Percentiles rank a stretch among this genome's conserved stretches.
Evolutionary conservation across 2,329 filamentous ascomycete species (phyloP).

Genomic region (Tolypocladium tropicale): DNA sequence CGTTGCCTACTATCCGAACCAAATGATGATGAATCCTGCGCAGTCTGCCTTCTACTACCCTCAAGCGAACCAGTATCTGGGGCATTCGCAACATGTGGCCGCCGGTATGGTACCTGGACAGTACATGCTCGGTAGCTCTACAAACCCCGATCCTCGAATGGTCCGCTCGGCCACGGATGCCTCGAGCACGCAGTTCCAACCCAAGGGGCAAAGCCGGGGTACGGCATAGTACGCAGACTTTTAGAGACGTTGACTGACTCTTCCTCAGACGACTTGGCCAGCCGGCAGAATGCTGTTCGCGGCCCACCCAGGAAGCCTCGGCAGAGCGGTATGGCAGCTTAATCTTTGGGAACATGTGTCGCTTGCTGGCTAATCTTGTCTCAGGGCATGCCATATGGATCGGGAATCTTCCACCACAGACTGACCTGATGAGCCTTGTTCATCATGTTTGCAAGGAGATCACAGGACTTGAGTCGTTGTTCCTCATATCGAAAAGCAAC

Average conservation of each 20-base stretch:
- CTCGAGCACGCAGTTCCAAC: constrained; percentile 3
- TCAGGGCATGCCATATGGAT: constrained; percentile 87
- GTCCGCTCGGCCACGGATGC: constrained; percentile 8
- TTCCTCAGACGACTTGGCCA: constrained; percentile 8
- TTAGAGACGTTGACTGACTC: background rate
- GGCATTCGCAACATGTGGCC: constrained; percentile 19
- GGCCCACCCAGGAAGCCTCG: constrained; percentile 32
- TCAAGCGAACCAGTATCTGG: constrained; percentile 24
- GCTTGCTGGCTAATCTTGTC: background rate
- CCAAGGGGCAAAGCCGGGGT: constrained; percentile 13
- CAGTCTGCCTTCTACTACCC: constrained; percentile 37
- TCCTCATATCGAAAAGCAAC: constrained; percentile 93
- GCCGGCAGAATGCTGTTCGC: constrained; percentile 16
- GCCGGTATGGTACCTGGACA: constrained; percentile 23
- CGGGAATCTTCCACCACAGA: constrained; percentile 80
- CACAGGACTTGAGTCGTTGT: constrained; percentile 73
- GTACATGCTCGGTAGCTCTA: constrained; percentile 18
- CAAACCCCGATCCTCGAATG: constrained; percentile 15
- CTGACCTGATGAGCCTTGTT: constrained; percentile 74
- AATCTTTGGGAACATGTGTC: background rate
- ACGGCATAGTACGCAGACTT: background rate
- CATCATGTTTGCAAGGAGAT: constrained; percentile 80
- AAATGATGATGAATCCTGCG: constrained; percentile 30
- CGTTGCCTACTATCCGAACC: constrained; percentile 33
- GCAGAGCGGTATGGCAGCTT: constrained; percentile 44